Evolutionary conservation across 257 asterid genomes (phyloP).

Genomic region (Solanum etuberosum): DNA sequence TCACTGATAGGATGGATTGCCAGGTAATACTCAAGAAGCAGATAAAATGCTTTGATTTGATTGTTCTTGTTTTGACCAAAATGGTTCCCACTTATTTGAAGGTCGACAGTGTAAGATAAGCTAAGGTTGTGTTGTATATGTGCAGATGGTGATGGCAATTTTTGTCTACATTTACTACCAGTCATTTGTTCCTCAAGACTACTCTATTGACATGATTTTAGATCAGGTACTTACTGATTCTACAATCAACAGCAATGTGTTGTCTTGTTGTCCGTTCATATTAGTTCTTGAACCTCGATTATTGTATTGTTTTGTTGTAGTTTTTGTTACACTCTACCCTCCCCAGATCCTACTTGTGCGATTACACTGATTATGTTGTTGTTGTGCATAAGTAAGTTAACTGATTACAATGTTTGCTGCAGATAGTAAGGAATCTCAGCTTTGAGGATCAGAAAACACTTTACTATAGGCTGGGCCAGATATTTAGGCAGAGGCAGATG

Average conservation of each 20-base stretch:
- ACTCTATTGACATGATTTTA: slow-evolving; percentile 57
- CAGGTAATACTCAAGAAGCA: slow-evolving; percentile 38
- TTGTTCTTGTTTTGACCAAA: neutral
- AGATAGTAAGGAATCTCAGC: slow-evolving; percentile 70
- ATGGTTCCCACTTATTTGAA: neutral
- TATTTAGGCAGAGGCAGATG: slow-evolving; percentile 44
- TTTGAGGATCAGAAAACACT: slow-evolving; percentile 54
- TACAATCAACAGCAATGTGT: neutral
- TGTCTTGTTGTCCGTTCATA: neutral
- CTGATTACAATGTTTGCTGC: neutral
- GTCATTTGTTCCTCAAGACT: slow-evolving; percentile 59
- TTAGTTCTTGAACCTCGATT: neutral
- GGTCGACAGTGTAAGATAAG: neutral
- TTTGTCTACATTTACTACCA: slow-evolving; percentile 74
- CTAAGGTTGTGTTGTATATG: neutral
- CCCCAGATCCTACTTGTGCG: neutral
- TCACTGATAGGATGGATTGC: slow-evolving; percentile 97
- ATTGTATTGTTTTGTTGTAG: too few species aligned
- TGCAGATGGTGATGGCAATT: slow-evolving; percentile 88
- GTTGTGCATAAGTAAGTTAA: neutral
- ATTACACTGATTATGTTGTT: neutral
- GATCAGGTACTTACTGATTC: slow-evolving; percentile 44
- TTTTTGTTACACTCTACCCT: neutral
- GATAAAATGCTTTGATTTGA: neutral
- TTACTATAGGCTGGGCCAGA: slow-evolving; percentile 45